Evolutionary conservation across 768 basidiomycete species (phyloP).

Genomic region (Lentinula guzmanii): DNA sequence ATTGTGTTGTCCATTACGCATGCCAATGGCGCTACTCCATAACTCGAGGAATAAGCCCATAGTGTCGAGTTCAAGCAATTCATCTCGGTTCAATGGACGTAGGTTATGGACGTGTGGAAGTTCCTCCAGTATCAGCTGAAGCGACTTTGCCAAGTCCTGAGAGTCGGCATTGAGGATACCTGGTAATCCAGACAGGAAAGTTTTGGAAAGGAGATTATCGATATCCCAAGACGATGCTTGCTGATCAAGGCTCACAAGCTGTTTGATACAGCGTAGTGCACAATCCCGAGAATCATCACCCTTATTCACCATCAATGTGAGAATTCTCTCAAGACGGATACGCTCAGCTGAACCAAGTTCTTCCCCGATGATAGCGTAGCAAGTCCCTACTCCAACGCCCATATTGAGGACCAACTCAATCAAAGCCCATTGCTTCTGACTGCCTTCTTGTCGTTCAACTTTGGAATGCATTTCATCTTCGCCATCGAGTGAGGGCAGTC

Average conservation of each 20-base stretch:
- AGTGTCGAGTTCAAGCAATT: slow-evolving; percentile 47
- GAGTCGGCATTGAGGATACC: slow-evolving; percentile 53
- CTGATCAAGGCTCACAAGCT: slow-evolving; percentile 28
- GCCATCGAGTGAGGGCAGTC: slow-evolving; percentile 23
- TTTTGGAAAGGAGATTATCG: slow-evolving; percentile 42
- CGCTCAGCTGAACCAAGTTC: slow-evolving; percentile 25
- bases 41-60: slow-evolving; percentile 45
- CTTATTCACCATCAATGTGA: slow-evolving; percentile 53
- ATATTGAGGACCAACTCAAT: slow-evolving; percentile 47
- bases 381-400: slow-evolving; percentile 49
- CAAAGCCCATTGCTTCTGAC: slow-evolving; percentile 40
- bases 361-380: slow-evolving; percentile 46
- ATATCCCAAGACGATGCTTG: slow-evolving; percentile 35
- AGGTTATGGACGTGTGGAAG: slow-evolving; percentile 50
- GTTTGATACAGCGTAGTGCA: slow-evolving; percentile 45
- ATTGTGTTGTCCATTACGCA: slow-evolving; percentile 29
- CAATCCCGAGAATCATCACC: slow-evolving; percentile 47
- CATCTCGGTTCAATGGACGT: slow-evolving; percentile 49
- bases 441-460: slow-evolving; percentile 20
- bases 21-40: slow-evolving; percentile 48
- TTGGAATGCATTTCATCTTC: slow-evolving; percentile 10
- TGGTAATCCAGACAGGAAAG: slow-evolving; percentile 51
- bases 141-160: slow-evolving; percentile 34
- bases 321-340: slow-evolving; percentile 39
- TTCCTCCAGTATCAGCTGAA: slow-evolving; percentile 49